A percentile compares a stretch with the other conserved stretches of the same genome.
Conservation (phyloP, 2,329 filamentous ascomycete genomes). For the Fusarium caatingaense region DNA sequence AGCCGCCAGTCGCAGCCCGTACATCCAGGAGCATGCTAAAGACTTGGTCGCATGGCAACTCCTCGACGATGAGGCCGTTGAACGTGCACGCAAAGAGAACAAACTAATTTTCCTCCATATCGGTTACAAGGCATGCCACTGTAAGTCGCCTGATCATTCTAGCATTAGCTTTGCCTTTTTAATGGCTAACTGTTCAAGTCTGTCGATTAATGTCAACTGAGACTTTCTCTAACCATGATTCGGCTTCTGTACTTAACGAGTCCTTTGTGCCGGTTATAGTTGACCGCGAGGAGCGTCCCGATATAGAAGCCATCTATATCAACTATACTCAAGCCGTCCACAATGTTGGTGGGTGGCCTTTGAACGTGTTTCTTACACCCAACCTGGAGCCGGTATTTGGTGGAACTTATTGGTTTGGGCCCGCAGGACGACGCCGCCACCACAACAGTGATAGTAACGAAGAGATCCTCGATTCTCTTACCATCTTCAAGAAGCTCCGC, state of each 20-base stretch:
- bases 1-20: slow-evolving; percentile 59
- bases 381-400: slow-evolving; percentile 94
- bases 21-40: slow-evolving; percentile 77
- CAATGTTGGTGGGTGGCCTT: slow-evolving; percentile 89
- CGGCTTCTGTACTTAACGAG: slow-evolving; percentile 85
- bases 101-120: slow-evolving; percentile 93
- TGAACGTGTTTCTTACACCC: slow-evolving; percentile 96
- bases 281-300: slow-evolving; percentile 92
- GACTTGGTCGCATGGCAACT: slow-evolving; percentile 94
- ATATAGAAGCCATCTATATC: slow-evolving; percentile 97
- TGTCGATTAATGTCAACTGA: slow-evolving; percentile 94
- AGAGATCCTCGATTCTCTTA: slow-evolving; percentile 81
- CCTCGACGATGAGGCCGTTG: slow-evolving; percentile 81
- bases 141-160: slow-evolving; percentile 63
- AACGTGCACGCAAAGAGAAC: slow-evolving; percentile 82
- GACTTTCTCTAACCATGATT: slow-evolving; percentile 85
- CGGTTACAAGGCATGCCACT: slow-evolving; percentile 95
- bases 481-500: slow-evolving; percentile 82
- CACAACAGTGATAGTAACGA: slow-evolving; percentile 56
- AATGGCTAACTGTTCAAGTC: slow-evolving; percentile 60
- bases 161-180: background rate
- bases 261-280: slow-evolving; percentile 92
- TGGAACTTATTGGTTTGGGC: slow-evolving; percentile 94
- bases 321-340: slow-evolving; percentile 97
- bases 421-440: slow-evolving; percentile 64